A percentile compares a stretch with the other conserved stretches of the same genome.
Conservation (phyloP, 768 basidiomycete genomes). For the Hydnomerulius pinastri region DNA sequence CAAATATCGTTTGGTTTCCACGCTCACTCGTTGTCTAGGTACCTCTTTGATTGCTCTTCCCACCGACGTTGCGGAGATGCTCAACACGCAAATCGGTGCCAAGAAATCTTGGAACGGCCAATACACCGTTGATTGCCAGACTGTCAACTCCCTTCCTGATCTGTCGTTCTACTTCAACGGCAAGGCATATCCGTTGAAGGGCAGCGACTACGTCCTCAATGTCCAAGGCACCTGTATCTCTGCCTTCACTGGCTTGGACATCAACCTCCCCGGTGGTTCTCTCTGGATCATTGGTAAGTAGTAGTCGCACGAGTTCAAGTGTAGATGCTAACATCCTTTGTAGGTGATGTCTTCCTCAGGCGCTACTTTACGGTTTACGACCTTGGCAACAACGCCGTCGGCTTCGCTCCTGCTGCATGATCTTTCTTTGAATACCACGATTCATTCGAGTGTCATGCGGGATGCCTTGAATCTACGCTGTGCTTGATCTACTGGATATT, state of each 20-base stretch:
- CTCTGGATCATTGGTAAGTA: conserved; percentile 86
- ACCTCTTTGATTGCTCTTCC: conserved; percentile 95
- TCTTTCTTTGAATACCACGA: neutral
- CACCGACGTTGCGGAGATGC: conserved; percentile 94
- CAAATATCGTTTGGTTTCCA: neutral
- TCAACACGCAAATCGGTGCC: conserved; percentile 94
- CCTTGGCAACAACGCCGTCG: conserved; percentile 74
- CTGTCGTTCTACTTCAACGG: conserved; percentile 84
- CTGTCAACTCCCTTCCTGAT: conserved; percentile 80
- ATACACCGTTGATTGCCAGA: conserved; percentile 87
- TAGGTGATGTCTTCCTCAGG: conserved; percentile 89
- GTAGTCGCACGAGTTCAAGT: neutral
- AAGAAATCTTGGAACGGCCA: conserved; percentile 96
- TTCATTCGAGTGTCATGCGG: neutral
- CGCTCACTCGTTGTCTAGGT: conserved; percentile 44
- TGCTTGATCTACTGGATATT: conserved; percentile 16
- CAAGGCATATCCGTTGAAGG: conserved; percentile 76
- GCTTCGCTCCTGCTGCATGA: conserved; percentile 64
- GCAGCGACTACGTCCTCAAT: conserved; percentile 86
- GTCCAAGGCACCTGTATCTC: conserved; percentile 93
- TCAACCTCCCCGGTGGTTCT: conserved; percentile 76
- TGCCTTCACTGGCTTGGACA: conserved; percentile 89
- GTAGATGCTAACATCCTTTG: conserved; percentile 3
- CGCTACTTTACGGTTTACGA: conserved; percentile 93
- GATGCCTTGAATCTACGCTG: neutral